phyloP scores from a whole-genome alignment of 78 protist genomes.

The Kipferlia bialata region DNA sequence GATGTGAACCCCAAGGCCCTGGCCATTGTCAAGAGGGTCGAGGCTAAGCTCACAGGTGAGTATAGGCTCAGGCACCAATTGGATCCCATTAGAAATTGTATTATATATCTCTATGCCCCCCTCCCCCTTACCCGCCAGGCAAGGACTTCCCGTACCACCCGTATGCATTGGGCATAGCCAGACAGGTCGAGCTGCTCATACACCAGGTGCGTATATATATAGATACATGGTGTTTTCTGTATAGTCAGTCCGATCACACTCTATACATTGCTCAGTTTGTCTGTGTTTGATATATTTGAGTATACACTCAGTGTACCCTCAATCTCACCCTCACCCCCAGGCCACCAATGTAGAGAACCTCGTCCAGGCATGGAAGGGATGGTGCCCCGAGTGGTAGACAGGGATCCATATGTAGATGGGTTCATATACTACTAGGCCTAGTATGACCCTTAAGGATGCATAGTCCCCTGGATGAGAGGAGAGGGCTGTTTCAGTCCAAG shows the following conservation, averaged over 20 bases:
- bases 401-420: background rate
- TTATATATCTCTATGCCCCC: background rate
- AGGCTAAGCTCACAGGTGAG: constrained; percentile 77
- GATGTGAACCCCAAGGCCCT: constrained; percentile 56
- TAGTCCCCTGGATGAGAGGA: too few species aligned
- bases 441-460: too few species aligned
- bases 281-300: too few species aligned
- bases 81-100: background rate
- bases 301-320: too few species aligned
- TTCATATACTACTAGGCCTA: too few species aligned
- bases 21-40: constrained; percentile 65
- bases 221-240: too few species aligned
- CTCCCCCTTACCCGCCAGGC: background rate
- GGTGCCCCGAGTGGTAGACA: constrained; percentile 81
- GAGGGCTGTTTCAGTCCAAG: too few species aligned
- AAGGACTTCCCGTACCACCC: background rate
- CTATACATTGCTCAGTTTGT: too few species aligned
- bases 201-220: too few species aligned
- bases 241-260: too few species aligned
- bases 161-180: constrained; percentile 39
- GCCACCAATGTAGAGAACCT: constrained; percentile 86
- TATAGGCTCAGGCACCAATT: constrained; percentile 43
- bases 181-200: constrained; percentile 73
- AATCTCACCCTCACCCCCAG: too few species aligned
- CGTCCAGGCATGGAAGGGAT: constrained; percentile 88